Evolutionary conservation across 2,329 filamentous ascomycete genomes (phyloP).

Genomic region (Triangularia verruculosa): DNA sequence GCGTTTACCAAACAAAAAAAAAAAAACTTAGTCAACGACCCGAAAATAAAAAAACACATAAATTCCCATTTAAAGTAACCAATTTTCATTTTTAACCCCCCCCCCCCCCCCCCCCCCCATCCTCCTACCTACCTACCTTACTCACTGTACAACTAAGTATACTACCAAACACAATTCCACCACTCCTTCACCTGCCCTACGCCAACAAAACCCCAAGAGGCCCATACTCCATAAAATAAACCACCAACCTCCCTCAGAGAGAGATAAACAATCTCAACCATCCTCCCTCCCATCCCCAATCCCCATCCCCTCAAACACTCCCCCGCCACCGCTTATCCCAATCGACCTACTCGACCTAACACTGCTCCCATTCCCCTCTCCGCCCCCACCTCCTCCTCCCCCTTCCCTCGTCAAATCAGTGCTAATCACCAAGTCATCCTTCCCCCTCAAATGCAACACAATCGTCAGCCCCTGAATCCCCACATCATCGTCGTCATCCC

Average conservation of each 20-base stretch:
- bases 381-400: background rate
- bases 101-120: background rate
- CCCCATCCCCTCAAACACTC: background rate
- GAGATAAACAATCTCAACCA: no score
- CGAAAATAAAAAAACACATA: no score
- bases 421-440: constrained; percentile 51
- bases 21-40: no score
- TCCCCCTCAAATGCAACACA: constrained; percentile 48
- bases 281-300: background rate
- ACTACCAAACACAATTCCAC: background rate
- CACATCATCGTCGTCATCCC: constrained; percentile 35
- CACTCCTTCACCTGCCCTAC: background rate
- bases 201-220: background rate
- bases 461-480: constrained; percentile 50
- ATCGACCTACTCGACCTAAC: background rate
- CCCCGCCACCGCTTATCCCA: background rate
- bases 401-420: constrained; percentile 39
- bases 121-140: background rate
- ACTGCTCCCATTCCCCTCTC: background rate
- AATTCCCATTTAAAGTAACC: no score
- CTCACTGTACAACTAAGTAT: background rate
- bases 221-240: background rate
- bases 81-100: background rate
- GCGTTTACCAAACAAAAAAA: no score
- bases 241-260: background rate